Evolutionary conservation across 371 early-diverging fungal genomes (phyloP).

Genomic region (Circinella umbellata): DNA sequence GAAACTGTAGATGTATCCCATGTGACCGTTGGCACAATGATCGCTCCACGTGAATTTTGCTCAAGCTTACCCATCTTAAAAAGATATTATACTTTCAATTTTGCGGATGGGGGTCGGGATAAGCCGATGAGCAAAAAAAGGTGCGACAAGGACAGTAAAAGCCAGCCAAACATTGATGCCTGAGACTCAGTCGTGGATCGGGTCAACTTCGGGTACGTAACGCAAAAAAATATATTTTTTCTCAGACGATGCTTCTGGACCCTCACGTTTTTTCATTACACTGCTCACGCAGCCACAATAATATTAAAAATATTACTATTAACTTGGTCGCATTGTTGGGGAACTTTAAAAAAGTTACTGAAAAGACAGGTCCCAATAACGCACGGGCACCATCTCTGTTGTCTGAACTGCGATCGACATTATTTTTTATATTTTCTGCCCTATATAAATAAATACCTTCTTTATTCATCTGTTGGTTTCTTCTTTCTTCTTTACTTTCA

Average conservation of each 20-base stretch:
- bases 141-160: neutral
- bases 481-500: neutral
- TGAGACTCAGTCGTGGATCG: neutral
- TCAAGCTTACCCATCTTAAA: neutral
- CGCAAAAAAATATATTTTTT: neutral
- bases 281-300: neutral
- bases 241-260: slow-evolving; percentile 4
- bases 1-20: neutral
- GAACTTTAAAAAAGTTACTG: neutral
- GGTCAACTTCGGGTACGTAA: neutral
- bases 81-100: neutral
- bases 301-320: no score
- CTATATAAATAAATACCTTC: neutral
- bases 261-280: neutral
- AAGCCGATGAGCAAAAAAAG: neutral
- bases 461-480: neutral
- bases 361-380: neutral
- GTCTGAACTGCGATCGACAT: slow-evolving; percentile 6
- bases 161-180: neutral
- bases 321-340: slow-evolving; percentile 1
- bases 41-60: slow-evolving; percentile 2
- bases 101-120: neutral
- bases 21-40: slow-evolving; percentile 1
- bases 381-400: slow-evolving; percentile 7
- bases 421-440: neutral